Percentiles rank a stretch among this genome's conserved stretches.
These are phyloP conservation scores for Sporothrix euskadiensis DNA, from an alignment of 2,329 filamentous ascomycete species.

Conservation along the genomic window DNA sequence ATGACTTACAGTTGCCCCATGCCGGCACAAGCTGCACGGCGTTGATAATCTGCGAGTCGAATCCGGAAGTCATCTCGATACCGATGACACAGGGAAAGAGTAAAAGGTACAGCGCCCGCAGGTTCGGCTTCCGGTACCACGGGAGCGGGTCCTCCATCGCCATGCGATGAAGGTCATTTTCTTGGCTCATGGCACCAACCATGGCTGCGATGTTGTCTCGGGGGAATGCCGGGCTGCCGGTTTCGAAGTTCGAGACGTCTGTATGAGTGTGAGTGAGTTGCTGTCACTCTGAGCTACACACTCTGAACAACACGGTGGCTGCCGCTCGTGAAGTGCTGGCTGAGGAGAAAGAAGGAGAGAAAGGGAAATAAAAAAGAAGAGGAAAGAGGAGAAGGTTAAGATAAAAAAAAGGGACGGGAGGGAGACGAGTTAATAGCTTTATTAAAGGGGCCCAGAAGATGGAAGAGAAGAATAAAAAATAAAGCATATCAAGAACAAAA, in stretches of 20 bases:
- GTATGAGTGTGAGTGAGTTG: background rate
- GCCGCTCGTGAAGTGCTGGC: background rate
- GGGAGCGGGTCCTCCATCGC: slow-evolving; percentile 45
- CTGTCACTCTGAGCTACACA: background rate
- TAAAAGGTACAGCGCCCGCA: slow-evolving; percentile 55
- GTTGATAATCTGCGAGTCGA: slow-evolving; percentile 50
- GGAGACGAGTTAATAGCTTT: slow-evolving; percentile 8
- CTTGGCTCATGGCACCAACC: slow-evolving; percentile 12
- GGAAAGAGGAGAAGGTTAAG: background rate
- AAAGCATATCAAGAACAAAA: background rate
- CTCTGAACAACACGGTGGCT: background rate
- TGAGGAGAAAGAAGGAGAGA: background rate
- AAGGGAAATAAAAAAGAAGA: background rate
- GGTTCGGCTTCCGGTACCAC: slow-evolving; percentile 60
- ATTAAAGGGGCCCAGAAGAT: background rate
- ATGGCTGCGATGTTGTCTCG: slow-evolving; percentile 24
- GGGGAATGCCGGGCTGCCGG: background rate
- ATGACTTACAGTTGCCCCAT: slow-evolving; percentile 41
- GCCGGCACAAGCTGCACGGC: slow-evolving; percentile 43
- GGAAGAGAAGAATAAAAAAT: background rate
- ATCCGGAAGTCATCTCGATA: slow-evolving; percentile 62
- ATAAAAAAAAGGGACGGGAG: background rate
- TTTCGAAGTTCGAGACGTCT: background rate
- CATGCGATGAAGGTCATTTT: slow-evolving; percentile 44
- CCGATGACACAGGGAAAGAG: slow-evolving; percentile 60